Evolutionary conservation across 352 stramenopile genomes (phyloP).

Genomic region (Phytophthora uliginosa): DNA sequence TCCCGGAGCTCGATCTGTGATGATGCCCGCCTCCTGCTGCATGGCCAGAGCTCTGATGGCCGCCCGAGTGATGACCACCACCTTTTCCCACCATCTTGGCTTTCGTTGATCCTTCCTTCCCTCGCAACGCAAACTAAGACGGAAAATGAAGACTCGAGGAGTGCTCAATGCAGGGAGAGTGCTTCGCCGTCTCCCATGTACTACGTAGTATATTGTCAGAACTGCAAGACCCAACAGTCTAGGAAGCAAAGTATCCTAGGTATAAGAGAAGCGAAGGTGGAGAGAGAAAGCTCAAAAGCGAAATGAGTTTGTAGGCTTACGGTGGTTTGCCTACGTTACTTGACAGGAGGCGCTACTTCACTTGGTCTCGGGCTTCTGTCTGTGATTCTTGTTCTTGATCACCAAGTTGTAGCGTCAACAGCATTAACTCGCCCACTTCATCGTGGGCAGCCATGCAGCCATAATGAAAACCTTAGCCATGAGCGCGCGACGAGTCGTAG

Average conservation of each 20-base stretch:
- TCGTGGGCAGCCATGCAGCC: neutral
- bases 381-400: constrained; percentile 1
- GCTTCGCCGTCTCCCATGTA: neutral
- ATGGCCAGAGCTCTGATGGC: neutral
- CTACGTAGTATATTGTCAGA: neutral
- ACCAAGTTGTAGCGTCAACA: neutral
- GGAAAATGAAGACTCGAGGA: neutral
- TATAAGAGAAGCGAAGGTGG: too few relatives aligned
- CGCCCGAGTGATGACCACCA: neutral
- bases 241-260: neutral
- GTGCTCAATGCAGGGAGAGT: neutral
- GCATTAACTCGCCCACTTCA: neutral
- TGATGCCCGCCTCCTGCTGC: neutral
- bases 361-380: neutral
- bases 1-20: neutral
- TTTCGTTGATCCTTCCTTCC: neutral
- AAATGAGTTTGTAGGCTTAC: neutral
- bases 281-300: neutral
- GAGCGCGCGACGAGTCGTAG: constrained; percentile 39
- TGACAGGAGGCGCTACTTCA: constrained; percentile 2
- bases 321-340: neutral
- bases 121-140: neutral
- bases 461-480: constrained; percentile 10
- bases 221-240: neutral
- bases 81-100: constrained; percentile 3